Evolutionary conservation across 2,329 filamentous ascomycete genomes (phyloP), one percentile per base, ranked within the genome.

Genomic region (Cladophialophora exuberans): DNA sequence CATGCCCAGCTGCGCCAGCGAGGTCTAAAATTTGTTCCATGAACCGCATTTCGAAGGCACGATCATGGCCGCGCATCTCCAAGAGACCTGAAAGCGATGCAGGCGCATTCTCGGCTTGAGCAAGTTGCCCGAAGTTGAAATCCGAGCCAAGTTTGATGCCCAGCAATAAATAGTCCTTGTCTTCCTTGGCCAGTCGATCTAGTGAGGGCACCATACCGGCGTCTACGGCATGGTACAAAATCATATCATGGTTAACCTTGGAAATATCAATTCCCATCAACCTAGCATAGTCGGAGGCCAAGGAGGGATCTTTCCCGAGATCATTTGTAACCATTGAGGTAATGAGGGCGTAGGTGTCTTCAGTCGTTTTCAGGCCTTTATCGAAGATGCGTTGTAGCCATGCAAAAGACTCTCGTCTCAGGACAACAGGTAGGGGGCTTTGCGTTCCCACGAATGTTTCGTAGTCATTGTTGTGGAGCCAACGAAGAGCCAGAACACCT

Each of bases 1-100:
- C 58, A 25, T 61, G 58, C 5, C 69, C 72, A 4, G 62, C 62
- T 2, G 72, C 71, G 5, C 72, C 71, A 2, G 69, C 67, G 3
- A 74, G 65, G 41, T 73, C 72, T 3, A 74, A 64, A 4, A 73
- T 46, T 36, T 70, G 69, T 44, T 73, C 71, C 62, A 70, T 64
- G 33, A 68, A 72, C 9, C 68, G 66, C 13, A 74, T 58, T 11
- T 66, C 52, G 43, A 72, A 72, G 2, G 64, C 69, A 3, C 61
- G 60, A 4, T 62, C 45, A n/a, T 65, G 52, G 6, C 59, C 63
- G n/a, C 50, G 51, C 52, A 72, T 62, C 2, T 59, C 48, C 7
- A 55, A 30, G 3, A 73, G 53, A 22, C 62, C 62, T 11, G 55
- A 38, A 7, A 74, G 54, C 15, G 64, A 68, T 3, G 52, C 66